Conservation (phyloP, 176 grass and related monocot species). For the Triticum monococcum region DNA sequence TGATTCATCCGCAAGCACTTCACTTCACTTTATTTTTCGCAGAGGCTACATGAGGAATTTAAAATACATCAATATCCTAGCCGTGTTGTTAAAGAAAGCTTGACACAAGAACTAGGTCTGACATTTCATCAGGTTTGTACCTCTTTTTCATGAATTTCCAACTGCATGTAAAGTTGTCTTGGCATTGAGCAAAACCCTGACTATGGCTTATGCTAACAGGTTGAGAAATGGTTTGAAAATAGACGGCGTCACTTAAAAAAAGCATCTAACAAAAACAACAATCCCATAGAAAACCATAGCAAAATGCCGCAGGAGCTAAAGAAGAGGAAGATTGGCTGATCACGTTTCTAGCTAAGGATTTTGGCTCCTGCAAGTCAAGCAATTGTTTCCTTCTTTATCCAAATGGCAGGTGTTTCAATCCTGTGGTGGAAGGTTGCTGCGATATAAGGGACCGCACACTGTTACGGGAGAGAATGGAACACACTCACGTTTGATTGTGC, state of each 20-base stretch:
- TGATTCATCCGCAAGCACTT: background rate
- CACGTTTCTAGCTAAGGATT: slow-evolving; percentile 9
- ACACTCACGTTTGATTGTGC: background rate
- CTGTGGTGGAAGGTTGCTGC: background rate
- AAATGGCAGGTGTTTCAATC: background rate
- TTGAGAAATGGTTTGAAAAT: slow-evolving; percentile 52
- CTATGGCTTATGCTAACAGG: slow-evolving; percentile 29
- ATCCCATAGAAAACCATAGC: slow-evolving; percentile 1
- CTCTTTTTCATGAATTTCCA: background rate
- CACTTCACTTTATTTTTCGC: slow-evolving; percentile 6
- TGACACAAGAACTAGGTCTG: slow-evolving; percentile 53
- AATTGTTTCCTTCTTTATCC: background rate
- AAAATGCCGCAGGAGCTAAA: slow-evolving; percentile 26
- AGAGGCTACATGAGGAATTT: slow-evolving; percentile 51
- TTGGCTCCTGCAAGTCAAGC: background rate
- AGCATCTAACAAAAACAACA: background rate
- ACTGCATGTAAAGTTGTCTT: background rate
- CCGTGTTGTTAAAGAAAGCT: slow-evolving; percentile 40
- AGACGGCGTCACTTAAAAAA: slow-evolving; percentile 19
- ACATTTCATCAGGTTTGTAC: slow-evolving; percentile 41
- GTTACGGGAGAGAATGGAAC: background rate
- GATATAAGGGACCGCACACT: background rate
- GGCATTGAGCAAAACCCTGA: slow-evolving; percentile 2
- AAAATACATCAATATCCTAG: slow-evolving; percentile 48
- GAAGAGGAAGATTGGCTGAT: slow-evolving; percentile 32